These are phyloP conservation scores for Ascochyta viciae-villosae DNA, from an alignment of 2,329 filamentous ascomycete species.

Conservation along the genomic window DNA sequence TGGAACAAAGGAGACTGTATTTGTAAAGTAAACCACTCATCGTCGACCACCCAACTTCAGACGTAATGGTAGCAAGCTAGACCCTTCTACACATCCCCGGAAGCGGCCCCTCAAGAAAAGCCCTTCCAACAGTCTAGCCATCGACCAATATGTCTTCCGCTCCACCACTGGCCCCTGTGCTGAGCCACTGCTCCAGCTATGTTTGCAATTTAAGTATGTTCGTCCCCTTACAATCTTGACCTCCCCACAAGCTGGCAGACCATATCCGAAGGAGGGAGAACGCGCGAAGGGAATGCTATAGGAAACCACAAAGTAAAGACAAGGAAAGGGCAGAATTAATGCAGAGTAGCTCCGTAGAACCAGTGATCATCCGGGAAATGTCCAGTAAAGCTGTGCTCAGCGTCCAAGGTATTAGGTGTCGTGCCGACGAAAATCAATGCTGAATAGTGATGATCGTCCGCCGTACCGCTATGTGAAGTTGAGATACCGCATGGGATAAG, in stretches of 20 bases:
- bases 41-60: conserved; percentile 17
- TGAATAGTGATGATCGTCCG: conserved; percentile 29
- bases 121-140: conserved; percentile 28
- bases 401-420: conserved; percentile 28
- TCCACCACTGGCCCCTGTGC: conserved; percentile 30
- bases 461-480: conserved; percentile 32
- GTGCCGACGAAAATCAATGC: conserved; percentile 23
- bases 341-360: conserved; percentile 35
- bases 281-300: conserved; percentile 39
- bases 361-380: conserved; percentile 37
- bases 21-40: conserved; percentile 21
- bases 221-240: conserved; percentile 48
- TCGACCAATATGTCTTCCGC: conserved; percentile 26
- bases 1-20: conserved; percentile 21
- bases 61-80: conserved; percentile 38
- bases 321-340: conserved; percentile 43
- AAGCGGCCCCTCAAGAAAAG: conserved; percentile 32
- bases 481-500: conserved; percentile 39
- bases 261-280: conserved; percentile 47
- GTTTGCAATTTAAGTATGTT: conserved; percentile 47
- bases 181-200: conserved; percentile 28
- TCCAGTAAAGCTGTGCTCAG: conserved; percentile 38
- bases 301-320: conserved; percentile 31
- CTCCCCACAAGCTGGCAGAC: conserved; percentile 53
- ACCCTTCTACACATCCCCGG: conserved; percentile 34